Evolutionary conservation across 2,329 filamentous ascomycete genomes (phyloP), one percentile per base, ranked within the genome.

Genomic region (Exophiala lecanii-corni): DNA sequence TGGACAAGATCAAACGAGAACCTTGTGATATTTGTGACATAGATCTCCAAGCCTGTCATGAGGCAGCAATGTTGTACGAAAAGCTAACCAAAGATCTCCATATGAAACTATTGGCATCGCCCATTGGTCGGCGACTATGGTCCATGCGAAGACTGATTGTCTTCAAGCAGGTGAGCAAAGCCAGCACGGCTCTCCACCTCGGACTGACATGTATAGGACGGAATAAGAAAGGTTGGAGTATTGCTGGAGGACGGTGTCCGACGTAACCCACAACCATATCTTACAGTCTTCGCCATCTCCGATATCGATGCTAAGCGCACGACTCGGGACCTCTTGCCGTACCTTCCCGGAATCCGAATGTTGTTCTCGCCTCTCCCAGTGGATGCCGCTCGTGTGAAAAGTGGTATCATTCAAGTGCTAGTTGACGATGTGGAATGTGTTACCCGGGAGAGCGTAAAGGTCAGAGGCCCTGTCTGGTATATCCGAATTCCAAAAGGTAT

Each of bases 1-100:
- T 98, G 43, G 88, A 82, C 41, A 94, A 91, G 67, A 79, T 97
- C 59, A 94, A 91, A 65, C 77, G 91, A 9, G 87, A 95, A 57
- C 65, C 83, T 15, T 98, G 92, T 63, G 69, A 79, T 17, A 81
- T 84, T 19, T 98, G 92, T 60, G 87, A 95, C 60, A 68, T 76
- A 30, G 81, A 88, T 55, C 76, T 98, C 55, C 85, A 89, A 50
- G 69, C 74, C 41, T 94, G 86, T 55, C 91, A 97, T 60, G 76
- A 85, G 54, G 84, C 88, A 1, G 81, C 86, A 2, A 82, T 95
- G 63, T 80, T 86, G 49, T 94, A 82, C 60, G 83, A 84, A 59
- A 76, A 80, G 47, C 69, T 92, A n/a, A 95, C 89, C 0, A 72
- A 77, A 13, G 85, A 95, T 40, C 71, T 97, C 2, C 87, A 96